These are phyloP conservation scores for Cladosporium sp. DNA, from an alignment of 2,329 filamentous ascomycete genomes.

Conservation along the genomic window DNA sequence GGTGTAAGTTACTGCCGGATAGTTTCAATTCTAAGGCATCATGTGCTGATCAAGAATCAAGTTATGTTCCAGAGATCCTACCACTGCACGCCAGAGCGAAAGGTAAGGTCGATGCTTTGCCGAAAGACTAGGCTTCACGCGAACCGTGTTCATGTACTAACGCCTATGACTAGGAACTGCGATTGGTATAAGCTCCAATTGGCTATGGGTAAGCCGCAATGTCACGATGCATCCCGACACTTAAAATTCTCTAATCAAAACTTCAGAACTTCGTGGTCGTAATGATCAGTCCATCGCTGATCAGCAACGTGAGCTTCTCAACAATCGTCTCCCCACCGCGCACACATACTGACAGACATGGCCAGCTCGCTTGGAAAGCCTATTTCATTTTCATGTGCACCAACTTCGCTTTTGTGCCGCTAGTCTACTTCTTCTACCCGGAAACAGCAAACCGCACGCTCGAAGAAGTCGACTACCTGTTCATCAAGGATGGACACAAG, in stretches of 20 bases:
- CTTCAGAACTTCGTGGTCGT: constrained; percentile 46
- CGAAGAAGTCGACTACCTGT: constrained; percentile 43
- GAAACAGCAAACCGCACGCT: constrained; percentile 41
- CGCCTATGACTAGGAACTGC: constrained; percentile 37
- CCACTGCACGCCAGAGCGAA: constrained; percentile 48
- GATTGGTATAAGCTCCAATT: constrained; percentile 46
- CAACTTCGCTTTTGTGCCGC: constrained; percentile 42
- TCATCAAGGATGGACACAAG: constrained; percentile 28
- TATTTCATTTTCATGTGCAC: constrained; percentile 51
- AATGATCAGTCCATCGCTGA: constrained; percentile 49
- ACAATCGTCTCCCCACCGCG: background rate
- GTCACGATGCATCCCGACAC: background rate
- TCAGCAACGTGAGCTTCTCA: constrained; percentile 33
- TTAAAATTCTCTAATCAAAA: too few species aligned
- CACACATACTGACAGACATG: constrained; percentile 12
- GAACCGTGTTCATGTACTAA: background rate
- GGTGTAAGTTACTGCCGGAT: constrained; percentile 36
- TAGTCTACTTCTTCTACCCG: constrained; percentile 46
- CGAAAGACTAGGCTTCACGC: too few species aligned
- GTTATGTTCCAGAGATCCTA: constrained; percentile 44
- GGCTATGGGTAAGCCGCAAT: constrained; percentile 36
- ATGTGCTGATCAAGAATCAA: constrained; percentile 23
- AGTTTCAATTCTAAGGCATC: background rate
- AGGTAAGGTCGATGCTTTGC: background rate
- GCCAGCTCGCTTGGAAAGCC: constrained; percentile 44